Evolutionary conservation across 164 flowering plant genomes (phyloP).

Genomic region (Sedum album): DNA sequence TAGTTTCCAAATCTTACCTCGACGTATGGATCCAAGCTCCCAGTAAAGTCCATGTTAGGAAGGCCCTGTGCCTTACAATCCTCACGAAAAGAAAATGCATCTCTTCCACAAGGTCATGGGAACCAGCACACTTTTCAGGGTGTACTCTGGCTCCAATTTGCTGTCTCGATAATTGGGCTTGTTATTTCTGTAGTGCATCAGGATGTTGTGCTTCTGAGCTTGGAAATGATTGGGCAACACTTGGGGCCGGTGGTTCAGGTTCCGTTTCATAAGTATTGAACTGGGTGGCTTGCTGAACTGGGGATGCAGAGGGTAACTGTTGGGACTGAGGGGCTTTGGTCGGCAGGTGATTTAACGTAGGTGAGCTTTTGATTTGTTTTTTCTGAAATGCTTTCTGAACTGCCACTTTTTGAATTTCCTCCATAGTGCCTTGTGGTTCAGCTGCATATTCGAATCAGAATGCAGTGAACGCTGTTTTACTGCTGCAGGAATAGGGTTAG

Average conservation of each 20-base stretch:
- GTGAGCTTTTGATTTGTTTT: conserved; percentile 13
- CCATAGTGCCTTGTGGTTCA: neutral
- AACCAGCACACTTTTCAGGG: conserved; percentile 23
- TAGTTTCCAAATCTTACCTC: conserved; percentile 56
- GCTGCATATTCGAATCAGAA: conserved; percentile 2
- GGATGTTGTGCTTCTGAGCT: conserved; percentile 24
- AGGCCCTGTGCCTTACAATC: conserved; percentile 55
- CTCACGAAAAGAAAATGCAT: conserved; percentile 58
- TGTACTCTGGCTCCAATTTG: conserved; percentile 46
- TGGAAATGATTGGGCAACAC: conserved; percentile 13
- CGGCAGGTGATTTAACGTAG: conserved; percentile 35
- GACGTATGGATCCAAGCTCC: conserved; percentile 56
- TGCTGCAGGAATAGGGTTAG: no score
- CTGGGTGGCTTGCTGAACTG: conserved; percentile 12
- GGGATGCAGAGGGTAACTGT: conserved; percentile 10
- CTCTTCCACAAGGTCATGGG: conserved; percentile 56
- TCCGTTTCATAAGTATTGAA: conserved; percentile 27
- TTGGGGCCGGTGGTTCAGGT: conserved; percentile 21
- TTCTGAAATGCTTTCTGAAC: conserved; percentile 13
- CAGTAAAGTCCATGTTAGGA: conserved; percentile 41
- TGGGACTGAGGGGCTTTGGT: conserved; percentile 18
- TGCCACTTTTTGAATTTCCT: conserved; percentile 5
- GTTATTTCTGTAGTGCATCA: conserved; percentile 71
- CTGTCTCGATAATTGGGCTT: conserved; percentile 60
- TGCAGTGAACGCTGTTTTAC: conserved; percentile 12